phyloP scores from a whole-genome alignment of 116 monocot species.

The Posidonia oceanica region DNA sequence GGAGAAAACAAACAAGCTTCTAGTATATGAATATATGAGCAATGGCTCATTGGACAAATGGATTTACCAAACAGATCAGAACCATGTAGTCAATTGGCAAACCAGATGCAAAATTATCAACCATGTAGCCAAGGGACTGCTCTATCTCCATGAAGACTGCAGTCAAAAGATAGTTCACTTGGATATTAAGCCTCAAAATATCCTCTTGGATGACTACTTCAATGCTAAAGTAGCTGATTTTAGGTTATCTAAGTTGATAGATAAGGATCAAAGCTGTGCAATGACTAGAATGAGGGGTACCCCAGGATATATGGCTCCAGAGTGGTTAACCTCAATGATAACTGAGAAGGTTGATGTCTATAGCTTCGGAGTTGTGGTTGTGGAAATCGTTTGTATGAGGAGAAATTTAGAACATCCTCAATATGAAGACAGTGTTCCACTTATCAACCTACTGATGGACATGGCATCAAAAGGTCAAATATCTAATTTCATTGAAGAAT shows the following conservation, averaged over 20 bases:
- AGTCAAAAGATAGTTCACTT: conserved; percentile 37
- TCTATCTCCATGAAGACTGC: conserved; percentile 51
- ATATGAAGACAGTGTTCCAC: background rate
- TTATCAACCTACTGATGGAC: background rate
- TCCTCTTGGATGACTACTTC: conserved; percentile 23
- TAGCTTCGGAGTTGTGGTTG: conserved; percentile 50
- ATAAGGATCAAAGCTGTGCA: conserved; percentile 17
- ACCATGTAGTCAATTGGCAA: conserved; percentile 16
- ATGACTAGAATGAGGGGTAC: conserved; percentile 39
- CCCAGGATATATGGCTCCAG: conserved; percentile 46
- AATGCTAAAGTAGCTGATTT: conserved; percentile 45
- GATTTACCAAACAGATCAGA: background rate
- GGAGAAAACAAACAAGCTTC: conserved; percentile 2
- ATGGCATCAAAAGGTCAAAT: background rate
- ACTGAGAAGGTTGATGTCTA: conserved; percentile 54
- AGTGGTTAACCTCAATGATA: conserved; percentile 39
- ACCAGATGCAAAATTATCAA: conserved; percentile 13
- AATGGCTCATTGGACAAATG: conserved; percentile 19
- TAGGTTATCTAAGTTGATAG: conserved; percentile 44
- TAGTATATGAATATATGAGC: conserved; percentile 35
- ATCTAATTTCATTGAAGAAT: background rate
- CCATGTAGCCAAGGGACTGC: conserved; percentile 27
- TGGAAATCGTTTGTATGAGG: conserved; percentile 46
- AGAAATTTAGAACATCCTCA: conserved; percentile 21
- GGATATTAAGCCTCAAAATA: conserved; percentile 37